Evolutionary conservation across 1,284 basidiomycete genomes (phyloP).

Genomic region (Caloboletus firmus): DNA sequence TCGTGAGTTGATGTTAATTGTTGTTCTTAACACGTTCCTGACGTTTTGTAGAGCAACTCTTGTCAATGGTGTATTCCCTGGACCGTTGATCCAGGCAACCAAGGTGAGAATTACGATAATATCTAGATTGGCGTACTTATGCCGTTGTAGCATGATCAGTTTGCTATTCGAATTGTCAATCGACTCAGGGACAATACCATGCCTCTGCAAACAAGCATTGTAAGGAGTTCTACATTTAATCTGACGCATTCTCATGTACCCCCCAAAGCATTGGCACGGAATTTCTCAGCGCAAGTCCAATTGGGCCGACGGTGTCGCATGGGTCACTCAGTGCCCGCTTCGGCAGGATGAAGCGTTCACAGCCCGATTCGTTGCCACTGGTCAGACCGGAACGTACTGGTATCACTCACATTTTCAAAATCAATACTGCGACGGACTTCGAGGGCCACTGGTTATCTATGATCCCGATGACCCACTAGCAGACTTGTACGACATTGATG

Average conservation of each 20-base stretch:
- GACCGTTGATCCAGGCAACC: slow-evolving; percentile 26
- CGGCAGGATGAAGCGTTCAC: slow-evolving; percentile 22
- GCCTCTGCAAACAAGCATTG: slow-evolving; percentile 36
- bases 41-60: slow-evolving; percentile 24
- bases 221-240: slow-evolving; percentile 10
- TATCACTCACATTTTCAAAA: slow-evolving; percentile 34
- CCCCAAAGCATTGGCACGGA: slow-evolving; percentile 38
- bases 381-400: slow-evolving; percentile 36
- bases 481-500: slow-evolving; percentile 41
- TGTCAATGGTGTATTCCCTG: slow-evolving; percentile 29
- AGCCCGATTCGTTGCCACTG: slow-evolving; percentile 21
- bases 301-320: slow-evolving; percentile 35
- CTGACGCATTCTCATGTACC: not conserved
- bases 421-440: slow-evolving; percentile 48
- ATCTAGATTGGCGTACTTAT: not conserved
- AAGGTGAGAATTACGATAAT: slow-evolving; percentile 14
- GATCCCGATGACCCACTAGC: slow-evolving; percentile 39
- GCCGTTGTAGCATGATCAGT: slow-evolving; percentile 15
- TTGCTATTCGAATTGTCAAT: slow-evolving; percentile 33
- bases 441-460: slow-evolving; percentile 43
- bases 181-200: slow-evolving; percentile 35
- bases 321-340: slow-evolving; percentile 38
- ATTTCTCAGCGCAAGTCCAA: slow-evolving; percentile 32
- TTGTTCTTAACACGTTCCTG: not conserved
- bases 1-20: slow-evolving; percentile 21